A percentile compares a stretch with the other conserved stretches of the same genome.
These are phyloP conservation scores for Cochlearia excelsa DNA, from an alignment of 345 rosid genomes.

Conservation along the genomic window DNA sequence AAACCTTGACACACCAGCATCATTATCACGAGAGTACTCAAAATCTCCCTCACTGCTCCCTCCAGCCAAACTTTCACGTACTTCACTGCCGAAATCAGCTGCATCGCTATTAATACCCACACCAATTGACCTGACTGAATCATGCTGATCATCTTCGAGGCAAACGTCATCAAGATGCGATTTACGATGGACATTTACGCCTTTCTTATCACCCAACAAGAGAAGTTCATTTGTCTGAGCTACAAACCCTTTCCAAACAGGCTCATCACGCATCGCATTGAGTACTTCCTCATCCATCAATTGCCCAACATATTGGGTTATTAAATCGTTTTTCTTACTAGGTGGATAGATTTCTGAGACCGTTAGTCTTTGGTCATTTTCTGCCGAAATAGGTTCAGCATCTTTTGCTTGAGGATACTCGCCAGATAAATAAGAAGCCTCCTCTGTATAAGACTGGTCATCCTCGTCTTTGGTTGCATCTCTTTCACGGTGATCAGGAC, in stretches of 20 bases:
- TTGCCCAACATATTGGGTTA: slow-evolving; percentile 75
- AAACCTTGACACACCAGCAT: slow-evolving; percentile 52
- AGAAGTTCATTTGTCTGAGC: slow-evolving; percentile 72
- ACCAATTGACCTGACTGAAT: slow-evolving; percentile 94
- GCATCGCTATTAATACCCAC: slow-evolving; percentile 93
- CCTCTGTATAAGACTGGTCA: slow-evolving; percentile 90
- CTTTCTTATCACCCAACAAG: slow-evolving; percentile 61
- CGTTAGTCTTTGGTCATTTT: slow-evolving; percentile 69
- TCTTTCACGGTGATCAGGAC: slow-evolving; percentile 80
- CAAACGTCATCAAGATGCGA: slow-evolving; percentile 63
- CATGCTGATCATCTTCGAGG: slow-evolving; percentile 83
- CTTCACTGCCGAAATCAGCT: slow-evolving; percentile 91
- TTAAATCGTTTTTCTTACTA: slow-evolving; percentile 58
- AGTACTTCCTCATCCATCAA: slow-evolving; percentile 85
- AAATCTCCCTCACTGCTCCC: slow-evolving; percentile 89
- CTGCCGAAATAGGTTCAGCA: slow-evolving; percentile 63
- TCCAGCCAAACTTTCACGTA: slow-evolving; percentile 84
- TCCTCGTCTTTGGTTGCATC: slow-evolving; percentile 78
- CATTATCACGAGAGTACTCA: slow-evolving; percentile 72
- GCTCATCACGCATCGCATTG: slow-evolving; percentile 71
- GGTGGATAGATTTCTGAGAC: slow-evolving; percentile 61
- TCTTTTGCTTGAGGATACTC: slow-evolving; percentile 66
- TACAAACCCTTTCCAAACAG: slow-evolving; percentile 97
- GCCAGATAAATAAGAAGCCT: slow-evolving; percentile 91
- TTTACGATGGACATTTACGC: slow-evolving; percentile 47